These are phyloP conservation scores for Allium cepa DNA, from an alignment of 106 monocot genomes.

Conservation along the genomic window DNA sequence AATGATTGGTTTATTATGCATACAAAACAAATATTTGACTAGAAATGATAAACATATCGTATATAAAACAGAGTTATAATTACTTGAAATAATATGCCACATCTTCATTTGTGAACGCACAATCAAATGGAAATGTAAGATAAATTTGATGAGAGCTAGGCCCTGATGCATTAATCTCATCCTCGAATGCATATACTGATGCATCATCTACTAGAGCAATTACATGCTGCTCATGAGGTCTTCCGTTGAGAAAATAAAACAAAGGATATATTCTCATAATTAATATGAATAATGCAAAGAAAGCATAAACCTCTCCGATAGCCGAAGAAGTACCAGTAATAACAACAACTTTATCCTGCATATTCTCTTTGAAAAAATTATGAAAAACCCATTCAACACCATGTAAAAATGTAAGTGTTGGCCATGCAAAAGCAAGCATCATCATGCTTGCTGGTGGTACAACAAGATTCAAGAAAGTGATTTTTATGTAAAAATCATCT, in stretches of 20 bases:
- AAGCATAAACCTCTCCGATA: constrained; percentile 55
- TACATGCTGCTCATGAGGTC: constrained; percentile 76
- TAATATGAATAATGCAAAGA: no score
- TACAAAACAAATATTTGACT: neutral
- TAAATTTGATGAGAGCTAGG: constrained; percentile 67
- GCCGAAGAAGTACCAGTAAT: constrained; percentile 85
- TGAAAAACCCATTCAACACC: constrained; percentile 42
- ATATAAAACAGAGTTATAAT: neutral
- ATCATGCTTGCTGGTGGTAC: constrained; percentile 74
- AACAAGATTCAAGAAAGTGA: constrained; percentile 1
- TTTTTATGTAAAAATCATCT: no score
- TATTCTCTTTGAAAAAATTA: constrained; percentile 37
- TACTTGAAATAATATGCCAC: constrained; percentile 76
- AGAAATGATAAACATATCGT: neutral
- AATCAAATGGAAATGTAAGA: constrained; percentile 78
- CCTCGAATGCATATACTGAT: constrained; percentile 31
- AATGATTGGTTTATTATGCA: neutral
- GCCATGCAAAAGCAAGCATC: constrained; percentile 85
- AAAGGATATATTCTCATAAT: no score
- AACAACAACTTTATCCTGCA: constrained; percentile 72
- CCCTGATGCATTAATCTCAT: constrained; percentile 19
- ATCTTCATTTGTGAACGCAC: constrained; percentile 72
- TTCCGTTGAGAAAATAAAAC: constrained; percentile 1
- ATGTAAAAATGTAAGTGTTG: constrained; percentile 48
- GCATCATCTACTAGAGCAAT: constrained; percentile 50